Conservation (phyloP, 108 stramenopile species). For the Cyclotella atomus region DNA sequence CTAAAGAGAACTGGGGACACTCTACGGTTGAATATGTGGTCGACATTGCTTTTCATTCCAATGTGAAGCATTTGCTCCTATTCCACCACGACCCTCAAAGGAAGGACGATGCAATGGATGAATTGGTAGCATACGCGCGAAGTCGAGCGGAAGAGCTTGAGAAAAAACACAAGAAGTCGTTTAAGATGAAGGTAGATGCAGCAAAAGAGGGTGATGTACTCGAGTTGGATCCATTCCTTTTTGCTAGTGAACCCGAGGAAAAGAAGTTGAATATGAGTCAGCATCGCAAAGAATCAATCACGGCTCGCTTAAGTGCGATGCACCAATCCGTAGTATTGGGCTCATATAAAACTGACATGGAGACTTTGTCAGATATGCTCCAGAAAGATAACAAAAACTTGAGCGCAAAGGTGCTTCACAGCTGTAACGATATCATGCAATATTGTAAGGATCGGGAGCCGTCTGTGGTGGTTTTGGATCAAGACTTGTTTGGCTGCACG, state of each 20-base stretch:
- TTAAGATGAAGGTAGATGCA: constrained; percentile 21
- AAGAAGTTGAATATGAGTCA: background rate
- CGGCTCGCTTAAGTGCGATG: constrained; percentile 3
- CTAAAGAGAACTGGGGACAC: constrained; percentile 45
- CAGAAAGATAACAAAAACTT: background rate
- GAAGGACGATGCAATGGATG: constrained; percentile 47
- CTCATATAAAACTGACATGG: constrained; percentile 17
- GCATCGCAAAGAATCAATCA: background rate
- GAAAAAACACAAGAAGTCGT: background rate
- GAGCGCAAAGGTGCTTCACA: constrained; percentile 7
- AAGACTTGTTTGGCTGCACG: constrained; percentile 8
- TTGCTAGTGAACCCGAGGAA: constrained; percentile 6
- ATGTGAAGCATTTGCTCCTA: constrained; percentile 32
- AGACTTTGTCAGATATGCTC: constrained; percentile 21
- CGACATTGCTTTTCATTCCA: constrained; percentile 42
- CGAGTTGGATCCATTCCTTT: constrained; percentile 22
- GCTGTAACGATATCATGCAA: constrained; percentile 1
- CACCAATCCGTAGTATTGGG: constrained; percentile 26
- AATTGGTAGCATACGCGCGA: constrained; percentile 27
- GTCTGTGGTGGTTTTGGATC: constrained; percentile 7
- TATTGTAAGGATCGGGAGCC: background rate
- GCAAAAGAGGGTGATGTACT: constrained; percentile 27
- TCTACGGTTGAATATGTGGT: constrained; percentile 52
- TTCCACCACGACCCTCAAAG: constrained; percentile 51
- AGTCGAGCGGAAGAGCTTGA: constrained; percentile 18